phyloP scores from a whole-genome alignment of 1,284 basidiomycete genomes.

The Inonotus hispidus region DNA sequence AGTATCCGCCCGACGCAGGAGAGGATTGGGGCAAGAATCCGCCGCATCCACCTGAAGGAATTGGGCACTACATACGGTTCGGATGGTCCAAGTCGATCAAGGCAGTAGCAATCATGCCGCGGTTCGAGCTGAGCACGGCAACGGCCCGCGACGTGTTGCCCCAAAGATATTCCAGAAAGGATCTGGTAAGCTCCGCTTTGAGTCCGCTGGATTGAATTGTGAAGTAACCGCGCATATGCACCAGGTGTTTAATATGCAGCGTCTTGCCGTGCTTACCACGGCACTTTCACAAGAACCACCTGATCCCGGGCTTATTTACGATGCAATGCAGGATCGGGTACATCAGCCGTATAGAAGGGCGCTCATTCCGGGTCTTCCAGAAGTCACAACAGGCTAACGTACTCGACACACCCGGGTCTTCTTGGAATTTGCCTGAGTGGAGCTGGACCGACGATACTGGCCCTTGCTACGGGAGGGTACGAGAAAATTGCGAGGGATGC shows the following conservation, averaged over 20 bases:
- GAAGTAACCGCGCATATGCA: conserved; percentile 3
- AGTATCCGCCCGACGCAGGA: conserved; percentile 91
- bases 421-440: conserved; percentile 97
- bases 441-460: conserved; percentile 96
- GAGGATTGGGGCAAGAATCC: conserved; percentile 88
- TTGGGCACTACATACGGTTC: conserved; percentile 94
- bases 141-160: conserved; percentile 91
- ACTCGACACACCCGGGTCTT: conserved; percentile 84
- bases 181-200: conserved; percentile 62
- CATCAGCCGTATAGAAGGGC: conserved; percentile 95
- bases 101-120: conserved; percentile 92
- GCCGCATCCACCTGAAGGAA: conserved; percentile 82
- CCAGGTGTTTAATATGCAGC: conserved; percentile 97
- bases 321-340: conserved; percentile 98
- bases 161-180: conserved; percentile 78
- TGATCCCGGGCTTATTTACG: conserved; percentile 92
- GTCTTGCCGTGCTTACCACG: conserved; percentile 96
- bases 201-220: neutral
- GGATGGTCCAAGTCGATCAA: conserved; percentile 85
- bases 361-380: conserved; percentile 90
- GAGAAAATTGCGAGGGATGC: conserved; percentile 82
- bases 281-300: conserved; percentile 89
- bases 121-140: conserved; percentile 96
- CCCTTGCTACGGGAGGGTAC: conserved; percentile 85
- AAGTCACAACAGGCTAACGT: conserved; percentile 89